These are phyloP conservation scores for Eruca vesicaria DNA, from an alignment of 441 rosid species.

Conservation along the genomic window DNA sequence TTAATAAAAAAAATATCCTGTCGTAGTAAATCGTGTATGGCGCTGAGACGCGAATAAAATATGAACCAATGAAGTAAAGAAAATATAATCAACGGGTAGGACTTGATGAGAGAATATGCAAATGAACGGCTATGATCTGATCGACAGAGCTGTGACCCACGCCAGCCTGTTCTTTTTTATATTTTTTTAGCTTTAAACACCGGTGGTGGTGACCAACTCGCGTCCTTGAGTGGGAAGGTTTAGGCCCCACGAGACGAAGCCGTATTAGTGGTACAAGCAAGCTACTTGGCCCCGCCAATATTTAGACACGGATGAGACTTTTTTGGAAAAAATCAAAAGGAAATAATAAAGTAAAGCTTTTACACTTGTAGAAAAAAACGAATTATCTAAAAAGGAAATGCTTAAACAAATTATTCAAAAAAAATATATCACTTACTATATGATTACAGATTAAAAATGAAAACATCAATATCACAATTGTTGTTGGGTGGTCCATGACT, in stretches of 20 bases:
- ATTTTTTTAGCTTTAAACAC: neutral
- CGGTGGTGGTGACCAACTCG: constrained; percentile 33
- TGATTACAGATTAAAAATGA: neutral
- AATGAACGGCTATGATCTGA: constrained; percentile 11
- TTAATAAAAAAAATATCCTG: neutral
- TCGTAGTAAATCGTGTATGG: neutral
- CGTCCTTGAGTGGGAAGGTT: constrained; percentile 21
- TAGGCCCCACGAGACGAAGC: constrained; percentile 16
- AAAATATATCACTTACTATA: neutral
- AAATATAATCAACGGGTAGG: constrained; percentile 28
- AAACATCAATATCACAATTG: constrained; percentile 13
- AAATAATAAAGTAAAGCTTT: constrained; percentile 1
- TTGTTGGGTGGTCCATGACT: constrained; percentile 29
- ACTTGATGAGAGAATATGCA: neutral
- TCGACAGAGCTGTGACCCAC: constrained; percentile 7
- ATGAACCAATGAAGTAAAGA: neutral
- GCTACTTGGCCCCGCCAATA: constrained; percentile 28
- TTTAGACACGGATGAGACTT: constrained; percentile 22
- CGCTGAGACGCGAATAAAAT: neutral
- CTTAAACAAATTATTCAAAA: neutral
- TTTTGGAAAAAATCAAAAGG: neutral
- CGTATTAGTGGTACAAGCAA: constrained; percentile 33
- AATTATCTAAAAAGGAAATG: neutral
- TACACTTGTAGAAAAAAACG: neutral
- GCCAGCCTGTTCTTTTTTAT: constrained; percentile 26